Evolutionary conservation across 371 early-diverging fungal genomes (phyloP).

Genomic region (Mucor racemosus): DNA sequence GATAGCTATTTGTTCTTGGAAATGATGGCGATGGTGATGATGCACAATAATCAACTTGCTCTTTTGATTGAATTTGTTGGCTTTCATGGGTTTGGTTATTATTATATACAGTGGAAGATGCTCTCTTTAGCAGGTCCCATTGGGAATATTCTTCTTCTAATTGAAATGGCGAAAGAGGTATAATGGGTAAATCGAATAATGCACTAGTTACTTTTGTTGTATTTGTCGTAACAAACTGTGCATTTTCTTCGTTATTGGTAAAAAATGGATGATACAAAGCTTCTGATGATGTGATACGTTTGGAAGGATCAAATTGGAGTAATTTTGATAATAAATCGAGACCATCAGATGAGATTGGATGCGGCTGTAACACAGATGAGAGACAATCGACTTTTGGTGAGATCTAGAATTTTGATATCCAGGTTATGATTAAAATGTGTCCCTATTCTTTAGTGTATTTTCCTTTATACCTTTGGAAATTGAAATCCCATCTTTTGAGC

Average conservation of each 20-base stretch:
- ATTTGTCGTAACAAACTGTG: neutral
- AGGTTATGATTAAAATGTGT: conserved; percentile 6
- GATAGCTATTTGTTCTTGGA: neutral
- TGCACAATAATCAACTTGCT: neutral
- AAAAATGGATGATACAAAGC: conserved; percentile 72
- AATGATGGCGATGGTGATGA: neutral
- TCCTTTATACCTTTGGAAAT: conserved; percentile 47
- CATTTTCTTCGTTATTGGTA: conserved; percentile 19
- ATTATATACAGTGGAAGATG: neutral
- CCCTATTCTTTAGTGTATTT: neutral
- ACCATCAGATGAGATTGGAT: conserved; percentile 11
- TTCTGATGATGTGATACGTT: conserved; percentile 77
- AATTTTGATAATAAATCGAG: conserved; percentile 47
- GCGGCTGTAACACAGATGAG: neutral
- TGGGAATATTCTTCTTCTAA: conserved; percentile 15
- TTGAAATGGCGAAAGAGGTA: conserved; percentile 34
- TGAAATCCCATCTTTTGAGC: conserved; percentile 62
- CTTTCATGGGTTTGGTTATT: neutral
- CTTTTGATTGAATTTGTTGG: neutral
- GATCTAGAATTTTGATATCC: neutral
- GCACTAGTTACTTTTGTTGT: conserved; percentile 4
- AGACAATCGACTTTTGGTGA: conserved; percentile 1
- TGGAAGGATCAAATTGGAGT: conserved; percentile 82
- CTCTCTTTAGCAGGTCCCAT: conserved; percentile 13
- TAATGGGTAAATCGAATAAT: conserved; percentile 29